Base-by-base conservation (phyloP, 345 rosid species). In the Hibiscus tridactylites region DNA sequence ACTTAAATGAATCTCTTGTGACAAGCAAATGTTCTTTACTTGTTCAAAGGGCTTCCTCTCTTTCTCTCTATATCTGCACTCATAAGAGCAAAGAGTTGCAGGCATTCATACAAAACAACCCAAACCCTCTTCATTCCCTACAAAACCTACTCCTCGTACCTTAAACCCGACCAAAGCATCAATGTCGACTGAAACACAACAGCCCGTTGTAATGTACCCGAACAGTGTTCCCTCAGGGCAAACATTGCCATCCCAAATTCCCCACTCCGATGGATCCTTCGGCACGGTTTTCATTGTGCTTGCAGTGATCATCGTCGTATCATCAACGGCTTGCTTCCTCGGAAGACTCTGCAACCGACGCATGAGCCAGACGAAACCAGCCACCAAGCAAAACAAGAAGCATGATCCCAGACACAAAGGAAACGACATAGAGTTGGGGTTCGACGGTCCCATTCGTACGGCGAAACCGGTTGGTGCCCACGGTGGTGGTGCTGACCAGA, bases 221-320 rank as follows among this genome's bases (percentile, higher is more conserved):
- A 79, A 78, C 81, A 68, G 82, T n/a, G 71, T 78, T 26, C 33
- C 80, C n/a, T 39, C 80, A 0, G 70, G 63, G 33, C 85, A 69
- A n/a, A 68, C 78, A 5, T 74, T 83, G 19, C 19, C 79, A 0
- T 17, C 83, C 1, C 47, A 64, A 44, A 44, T 44, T 28, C 73
- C 85, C 47, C 87, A 81, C 78, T 85, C 89, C 10, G 72, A 76
- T 47, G 93, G 89, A 19, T 88, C 93, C 9, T 86, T 86, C 8
- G 89, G 85, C 59, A 82, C 80, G 4, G 89, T 83, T 16, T 88
- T 83, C 71, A 81, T 88, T 28, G 85, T 86, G 17, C 80, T 88
- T 39, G 89, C 87, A 15, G 85, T 85, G n/a, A 85, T 88, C 31
- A 53, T 85, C 9, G 82, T 86, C 17, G 49, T 88, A 37, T 88